Percentiles rank a stretch among this genome's conserved stretches.
Evolutionary conservation across 2,329 filamentous ascomycete species (phyloP).

Genomic region (Nannizziopsis arthrosporioides): DNA sequence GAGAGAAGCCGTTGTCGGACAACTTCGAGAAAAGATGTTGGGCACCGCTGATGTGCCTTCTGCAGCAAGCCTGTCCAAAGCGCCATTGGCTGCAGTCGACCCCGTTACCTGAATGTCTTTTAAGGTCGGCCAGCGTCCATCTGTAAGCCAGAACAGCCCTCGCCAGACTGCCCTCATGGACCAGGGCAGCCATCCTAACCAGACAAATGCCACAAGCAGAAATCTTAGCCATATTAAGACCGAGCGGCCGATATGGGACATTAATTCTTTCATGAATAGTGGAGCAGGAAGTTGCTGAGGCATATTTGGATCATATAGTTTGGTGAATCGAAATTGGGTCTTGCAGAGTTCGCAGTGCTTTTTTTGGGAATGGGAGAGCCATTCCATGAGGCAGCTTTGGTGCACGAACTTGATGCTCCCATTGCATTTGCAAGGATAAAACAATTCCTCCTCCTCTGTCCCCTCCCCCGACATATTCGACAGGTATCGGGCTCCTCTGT

Average conservation of each 20-base stretch:
- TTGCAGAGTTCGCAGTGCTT: conserved; percentile 99
- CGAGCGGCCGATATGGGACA: conserved; percentile 59
- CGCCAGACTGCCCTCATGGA: conserved; percentile 87
- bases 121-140: conserved; percentile 51
- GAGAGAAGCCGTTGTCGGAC: conserved; percentile 18
- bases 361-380: conserved; percentile 97
- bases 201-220: conserved; percentile 68
- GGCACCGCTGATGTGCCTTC: conserved; percentile 21
- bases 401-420: conserved; percentile 98
- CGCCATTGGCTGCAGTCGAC: conserved; percentile 14
- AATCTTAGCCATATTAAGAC: conserved; percentile 68
- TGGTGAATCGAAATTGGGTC: conserved; percentile 94
- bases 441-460: conserved; percentile 70
- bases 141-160: conserved; percentile 86
- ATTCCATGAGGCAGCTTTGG: conserved; percentile 96
- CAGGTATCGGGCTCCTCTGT: conserved; percentile 65
- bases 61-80: conserved; percentile 18
- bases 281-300: conserved; percentile 67
- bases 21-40: conserved; percentile 17
- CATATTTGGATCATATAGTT: conserved; percentile 92
- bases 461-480: conserved; percentile 92
- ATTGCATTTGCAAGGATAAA: conserved; percentile 97
- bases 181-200: conserved; percentile 80
- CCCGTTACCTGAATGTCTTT: conserved; percentile 19
- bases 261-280: conserved; percentile 68